Base-by-base conservation (phyloP, 2,329 filamentous ascomycete species). In the Pleochaeta shiraiana region DNA sequence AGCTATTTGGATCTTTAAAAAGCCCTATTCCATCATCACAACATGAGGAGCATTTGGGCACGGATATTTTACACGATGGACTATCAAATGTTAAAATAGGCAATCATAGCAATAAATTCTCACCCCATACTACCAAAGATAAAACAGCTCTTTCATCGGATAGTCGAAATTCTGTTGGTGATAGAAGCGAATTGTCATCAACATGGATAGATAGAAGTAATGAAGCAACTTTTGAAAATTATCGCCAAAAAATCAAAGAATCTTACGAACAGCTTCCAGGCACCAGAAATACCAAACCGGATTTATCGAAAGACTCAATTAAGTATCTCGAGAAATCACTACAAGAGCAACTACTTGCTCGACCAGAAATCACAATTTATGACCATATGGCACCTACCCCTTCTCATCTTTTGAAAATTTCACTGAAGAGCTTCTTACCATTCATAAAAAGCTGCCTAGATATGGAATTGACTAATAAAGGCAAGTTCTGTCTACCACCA, bases 371-470 rank as follows among this genome's bases (percentile, higher is more conserved):
- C 47, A 65, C 64, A 24, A 70, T 68, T 37, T 68, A 68, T 63
- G 82, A 85, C 69, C 79, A 81, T 70, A 74, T 86, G 66, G 78
- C 80, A 37, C 81, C 84, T 0, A 83, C 81, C 64, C 80, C 78
- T 31, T 85, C 84, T 0, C 78, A 84, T 73, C 82, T 88, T 57
- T 80, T 95, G 59, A 77, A 79, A 68, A 76, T 83, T 33, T 80
- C 84, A 9, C 79, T 92, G 1, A 71, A 74, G 60, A 81, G 83
- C 68, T 78, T 83, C 64, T 70, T 87, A 12, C 77, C 76, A 21
- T 66, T 69, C 30, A 69, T 66, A n/a, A 34, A 37, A 37, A 64
- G 31, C 28, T 64, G 11, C 66, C 74, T 19, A 30, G 21, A n/a
- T 59, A 24, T 33, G n/a, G 39, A 64, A 34, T 31, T 28, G 5